Conservation (phyloP, 2,329 filamentous ascomycete genomes). For the Clarireedia hainanense region DNA sequence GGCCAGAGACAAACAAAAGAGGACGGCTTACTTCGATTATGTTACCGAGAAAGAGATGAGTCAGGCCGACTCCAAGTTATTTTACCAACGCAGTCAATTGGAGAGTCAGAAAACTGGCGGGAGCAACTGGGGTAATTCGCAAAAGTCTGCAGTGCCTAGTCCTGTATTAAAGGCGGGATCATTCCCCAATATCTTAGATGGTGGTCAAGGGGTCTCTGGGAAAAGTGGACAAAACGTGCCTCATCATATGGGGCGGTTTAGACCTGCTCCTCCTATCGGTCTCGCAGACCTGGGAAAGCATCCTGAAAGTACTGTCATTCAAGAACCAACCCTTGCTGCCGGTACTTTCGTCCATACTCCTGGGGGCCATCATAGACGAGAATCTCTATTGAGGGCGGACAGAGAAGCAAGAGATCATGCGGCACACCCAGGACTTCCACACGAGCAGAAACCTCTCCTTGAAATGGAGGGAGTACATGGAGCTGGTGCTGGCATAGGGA, state of each 20-base stretch:
- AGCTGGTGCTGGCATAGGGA: conserved; percentile 48
- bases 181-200: conserved; percentile 20
- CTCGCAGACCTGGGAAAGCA: conserved; percentile 24
- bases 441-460: conserved; percentile 47
- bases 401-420: conserved; percentile 34
- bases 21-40: conserved; percentile 88
- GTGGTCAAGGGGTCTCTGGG: conserved; percentile 20
- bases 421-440: conserved; percentile 42
- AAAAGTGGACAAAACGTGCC: conserved; percentile 15
- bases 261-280: conserved; percentile 22
- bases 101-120: conserved; percentile 32
- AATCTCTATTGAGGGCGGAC: conserved; percentile 24
- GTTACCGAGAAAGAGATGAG: conserved; percentile 91
- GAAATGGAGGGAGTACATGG: conserved; percentile 47
- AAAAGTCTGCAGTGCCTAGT: conserved; percentile 24
- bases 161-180: conserved; percentile 23
- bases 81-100: conserved; percentile 83
- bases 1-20: conserved; percentile 51
- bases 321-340: conserved; percentile 21
- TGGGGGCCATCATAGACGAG: conserved; percentile 14
- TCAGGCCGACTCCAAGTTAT: conserved; percentile 88
- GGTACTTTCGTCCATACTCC: conserved; percentile 2
- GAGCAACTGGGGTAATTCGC: conserved; percentile 27
- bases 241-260: conserved; percentile 18
- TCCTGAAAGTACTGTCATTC: conserved; percentile 26